A percentile compares a stretch with the other conserved stretches of the same genome.
Conservation (phyloP, 2,329 filamentous ascomycete species). For the Purpureocillium lavendulum region DNA sequence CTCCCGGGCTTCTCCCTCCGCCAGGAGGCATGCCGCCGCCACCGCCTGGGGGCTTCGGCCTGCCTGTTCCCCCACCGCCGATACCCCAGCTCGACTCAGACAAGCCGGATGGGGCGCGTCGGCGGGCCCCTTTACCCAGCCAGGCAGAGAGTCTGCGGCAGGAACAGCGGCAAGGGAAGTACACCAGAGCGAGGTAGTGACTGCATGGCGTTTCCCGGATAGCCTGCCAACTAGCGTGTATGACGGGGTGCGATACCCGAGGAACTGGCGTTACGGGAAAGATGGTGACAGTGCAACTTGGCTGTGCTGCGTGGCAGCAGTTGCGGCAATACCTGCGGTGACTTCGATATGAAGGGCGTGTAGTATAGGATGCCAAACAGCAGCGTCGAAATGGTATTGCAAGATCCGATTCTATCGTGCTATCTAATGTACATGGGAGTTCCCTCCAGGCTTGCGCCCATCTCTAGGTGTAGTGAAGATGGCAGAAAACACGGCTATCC, state of each 20-base stretch:
- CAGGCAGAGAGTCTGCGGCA: constrained; percentile 74
- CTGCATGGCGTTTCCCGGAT: background rate
- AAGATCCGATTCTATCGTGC: background rate
- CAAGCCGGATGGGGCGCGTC: constrained; percentile 26
- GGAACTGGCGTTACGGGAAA: background rate
- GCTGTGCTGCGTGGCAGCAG: no score
- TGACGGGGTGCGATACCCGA: background rate
- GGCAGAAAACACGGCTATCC: background rate
- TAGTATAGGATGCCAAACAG: no score
- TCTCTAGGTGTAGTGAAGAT: constrained; percentile 1
- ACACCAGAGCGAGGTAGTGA: constrained; percentile 43
- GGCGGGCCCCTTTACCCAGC: constrained; percentile 67
- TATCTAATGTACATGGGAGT: background rate
- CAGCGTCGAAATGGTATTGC: background rate
- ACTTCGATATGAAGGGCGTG: no score
- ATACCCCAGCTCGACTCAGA: constrained; percentile 25
- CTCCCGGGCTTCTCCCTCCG: constrained; percentile 36
- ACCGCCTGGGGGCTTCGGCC: constrained; percentile 21
- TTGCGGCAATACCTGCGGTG: no score
- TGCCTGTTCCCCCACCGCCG: constrained; percentile 28
- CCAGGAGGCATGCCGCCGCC: constrained; percentile 24
- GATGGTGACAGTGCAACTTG: background rate
- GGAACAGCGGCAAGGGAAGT: constrained; percentile 62
- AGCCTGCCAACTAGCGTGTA: no score
- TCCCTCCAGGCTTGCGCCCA: constrained; percentile 48